Percentiles rank a stretch among this genome's conserved stretches.
Evolutionary conservation across 345 rosid species (phyloP).

Genomic region (Populus nigra): DNA sequence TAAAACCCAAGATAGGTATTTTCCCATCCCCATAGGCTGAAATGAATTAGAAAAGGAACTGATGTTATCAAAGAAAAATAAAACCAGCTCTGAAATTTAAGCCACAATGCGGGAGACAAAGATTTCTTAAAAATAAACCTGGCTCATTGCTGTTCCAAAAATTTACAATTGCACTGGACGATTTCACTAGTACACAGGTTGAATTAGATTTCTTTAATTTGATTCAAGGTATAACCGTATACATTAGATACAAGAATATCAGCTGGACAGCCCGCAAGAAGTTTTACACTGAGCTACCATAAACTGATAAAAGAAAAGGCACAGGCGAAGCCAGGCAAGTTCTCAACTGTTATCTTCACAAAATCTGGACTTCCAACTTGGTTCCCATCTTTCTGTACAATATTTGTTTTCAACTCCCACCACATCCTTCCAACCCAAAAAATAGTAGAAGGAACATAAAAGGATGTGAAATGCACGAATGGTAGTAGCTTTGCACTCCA

Average conservation of each 20-base stretch:
- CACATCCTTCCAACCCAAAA: slow-evolving; percentile 4
- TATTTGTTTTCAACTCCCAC: slow-evolving; percentile 8
- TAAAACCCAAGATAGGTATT: too few species aligned
- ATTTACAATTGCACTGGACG: neutral
- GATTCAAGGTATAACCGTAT: neutral
- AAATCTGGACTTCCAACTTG: slow-evolving; percentile 6
- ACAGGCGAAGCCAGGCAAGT: neutral
- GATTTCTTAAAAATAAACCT: neutral
- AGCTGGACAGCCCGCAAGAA: neutral
- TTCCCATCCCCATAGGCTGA: too few species aligned
- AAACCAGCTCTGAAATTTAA: neutral
- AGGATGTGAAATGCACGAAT: neutral
- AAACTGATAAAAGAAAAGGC: neutral
- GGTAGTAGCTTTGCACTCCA: slow-evolving; percentile 9
- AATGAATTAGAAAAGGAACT: too few species aligned
- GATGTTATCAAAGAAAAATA: neutral
- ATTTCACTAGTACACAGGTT: neutral
- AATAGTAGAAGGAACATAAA: neutral
- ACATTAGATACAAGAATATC: slow-evolving; percentile 9
- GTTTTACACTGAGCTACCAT: slow-evolving; percentile 7
- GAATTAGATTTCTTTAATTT: slow-evolving; percentile 17
- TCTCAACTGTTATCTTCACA: slow-evolving; percentile 13
- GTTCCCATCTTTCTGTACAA: slow-evolving; percentile 24
- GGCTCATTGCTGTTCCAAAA: neutral
- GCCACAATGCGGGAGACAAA: neutral